These are phyloP conservation scores for Polytrichum formosum DNA, from an alignment of 225 moss, liverwort and hornwort species.

Conservation along the genomic window DNA sequence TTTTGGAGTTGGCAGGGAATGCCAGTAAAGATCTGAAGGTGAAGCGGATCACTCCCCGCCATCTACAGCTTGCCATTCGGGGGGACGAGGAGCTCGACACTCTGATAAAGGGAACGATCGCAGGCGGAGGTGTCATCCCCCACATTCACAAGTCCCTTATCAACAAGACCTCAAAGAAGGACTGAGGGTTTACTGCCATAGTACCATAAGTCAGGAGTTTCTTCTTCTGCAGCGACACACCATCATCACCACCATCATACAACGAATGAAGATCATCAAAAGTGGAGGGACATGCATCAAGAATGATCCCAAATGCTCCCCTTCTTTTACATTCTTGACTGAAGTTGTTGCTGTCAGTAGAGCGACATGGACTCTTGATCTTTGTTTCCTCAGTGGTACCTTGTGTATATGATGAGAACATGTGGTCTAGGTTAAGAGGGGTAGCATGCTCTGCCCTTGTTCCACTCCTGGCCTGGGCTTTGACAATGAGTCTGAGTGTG, in stretches of 20 bases:
- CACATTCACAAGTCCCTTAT: conserved; percentile 94
- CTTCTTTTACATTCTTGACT: not conserved
- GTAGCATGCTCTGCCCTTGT: not conserved
- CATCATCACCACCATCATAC: not conserved
- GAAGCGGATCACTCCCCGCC: conserved; percentile 88
- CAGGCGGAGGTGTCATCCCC: conserved; percentile 76
- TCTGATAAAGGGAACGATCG: conserved; percentile 84
- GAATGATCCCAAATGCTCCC: conserved; percentile 4
- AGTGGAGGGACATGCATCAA: conserved; percentile 10
- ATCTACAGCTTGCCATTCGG: conserved; percentile 82
- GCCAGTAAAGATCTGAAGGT: conserved; percentile 94
- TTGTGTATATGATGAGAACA: conserved; percentile 39
- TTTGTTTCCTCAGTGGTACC: conserved; percentile 11
- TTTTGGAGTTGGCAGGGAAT: conserved; percentile 88
- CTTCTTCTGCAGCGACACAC: not conserved
- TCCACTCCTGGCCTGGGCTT: conserved; percentile 3
- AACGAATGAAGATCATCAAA: not conserved
- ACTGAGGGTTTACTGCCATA: conserved; percentile 16
- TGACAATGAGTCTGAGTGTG: conserved; percentile 13
- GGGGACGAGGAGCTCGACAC: conserved; percentile 74
- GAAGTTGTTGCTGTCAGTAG: conserved; percentile 9
- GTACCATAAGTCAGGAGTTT: not conserved
- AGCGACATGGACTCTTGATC: conserved; percentile 11
- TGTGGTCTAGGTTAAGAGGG: conserved; percentile 10
- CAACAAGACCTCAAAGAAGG: conserved; percentile 88